Conservation (phyloP, 805 yeast genomes). For the Hanseniaspora jakobsenii region DNA sequence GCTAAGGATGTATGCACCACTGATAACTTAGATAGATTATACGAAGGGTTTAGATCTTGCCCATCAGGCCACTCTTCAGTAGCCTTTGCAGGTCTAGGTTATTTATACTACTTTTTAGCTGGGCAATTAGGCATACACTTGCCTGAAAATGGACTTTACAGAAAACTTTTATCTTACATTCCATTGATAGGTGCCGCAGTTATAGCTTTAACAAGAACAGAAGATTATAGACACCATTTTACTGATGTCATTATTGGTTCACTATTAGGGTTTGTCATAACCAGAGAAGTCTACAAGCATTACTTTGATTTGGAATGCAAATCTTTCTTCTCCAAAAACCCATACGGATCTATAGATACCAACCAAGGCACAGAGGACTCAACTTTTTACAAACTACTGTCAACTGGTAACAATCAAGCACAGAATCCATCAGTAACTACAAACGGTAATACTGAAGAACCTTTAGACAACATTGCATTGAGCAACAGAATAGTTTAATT, state of each 20-base stretch:
- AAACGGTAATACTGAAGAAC: no score
- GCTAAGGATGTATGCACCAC: slow-evolving; percentile 61
- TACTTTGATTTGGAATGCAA: slow-evolving; percentile 5
- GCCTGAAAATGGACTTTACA: slow-evolving; percentile 48
- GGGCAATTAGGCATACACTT: slow-evolving; percentile 50
- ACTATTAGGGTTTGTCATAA: slow-evolving; percentile 48
- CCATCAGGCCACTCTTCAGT: slow-evolving; percentile 74
- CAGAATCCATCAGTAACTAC: no score
- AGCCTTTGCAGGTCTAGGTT: slow-evolving; percentile 58
- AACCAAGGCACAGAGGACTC: neutral
- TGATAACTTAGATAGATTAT: slow-evolving; percentile 31
- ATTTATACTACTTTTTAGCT: slow-evolving; percentile 48
- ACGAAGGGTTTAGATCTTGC: slow-evolving; percentile 70
- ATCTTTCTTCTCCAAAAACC: neutral
- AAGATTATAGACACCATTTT: slow-evolving; percentile 89
- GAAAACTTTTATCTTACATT: slow-evolving; percentile 39
- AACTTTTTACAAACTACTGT: slow-evolving; percentile 6
- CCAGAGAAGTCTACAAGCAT: slow-evolving; percentile 31
- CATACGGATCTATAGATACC: slow-evolving; percentile 2
- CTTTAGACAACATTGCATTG: neutral
- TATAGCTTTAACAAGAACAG: slow-evolving; percentile 76
- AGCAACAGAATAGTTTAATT: neutral
- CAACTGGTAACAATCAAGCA: no score
- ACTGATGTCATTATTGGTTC: slow-evolving; percentile 71
- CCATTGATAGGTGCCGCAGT: slow-evolving; percentile 59